Conservation (phyloP, 2,329 filamentous ascomycete genomes). For the Curvularia hawaiiensis region DNA sequence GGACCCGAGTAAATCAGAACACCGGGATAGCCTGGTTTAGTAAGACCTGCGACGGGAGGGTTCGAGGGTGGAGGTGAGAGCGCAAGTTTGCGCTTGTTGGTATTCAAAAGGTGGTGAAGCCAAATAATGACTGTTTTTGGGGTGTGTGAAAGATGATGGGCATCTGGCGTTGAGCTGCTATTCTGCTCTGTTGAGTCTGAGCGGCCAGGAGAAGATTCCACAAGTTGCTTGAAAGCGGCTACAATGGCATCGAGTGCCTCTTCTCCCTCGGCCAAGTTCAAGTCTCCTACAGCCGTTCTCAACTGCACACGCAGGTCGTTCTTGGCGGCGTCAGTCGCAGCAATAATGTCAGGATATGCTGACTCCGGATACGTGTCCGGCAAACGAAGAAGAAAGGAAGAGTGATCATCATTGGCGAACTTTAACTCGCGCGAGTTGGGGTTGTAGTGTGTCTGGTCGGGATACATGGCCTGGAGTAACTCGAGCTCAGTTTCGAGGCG, state of each 20-base stretch:
- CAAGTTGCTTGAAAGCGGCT: constrained; percentile 41
- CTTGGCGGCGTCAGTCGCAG: constrained; percentile 43
- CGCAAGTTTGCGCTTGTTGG: constrained; percentile 53
- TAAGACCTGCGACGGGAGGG: constrained; percentile 47
- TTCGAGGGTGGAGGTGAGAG: constrained; percentile 38
- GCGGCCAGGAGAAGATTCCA: constrained; percentile 5
- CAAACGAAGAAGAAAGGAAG: constrained; percentile 46
- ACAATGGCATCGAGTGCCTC: constrained; percentile 52
- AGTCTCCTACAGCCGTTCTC: constrained; percentile 33
- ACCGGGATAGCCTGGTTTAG: constrained; percentile 55
- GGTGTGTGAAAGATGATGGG: background rate
- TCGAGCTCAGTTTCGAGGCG: constrained; percentile 47
- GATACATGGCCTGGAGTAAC: constrained; percentile 54
- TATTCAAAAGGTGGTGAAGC: constrained; percentile 54
- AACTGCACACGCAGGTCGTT: constrained; percentile 45
- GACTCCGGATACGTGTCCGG: constrained; percentile 47
- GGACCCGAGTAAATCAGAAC: constrained; percentile 52
- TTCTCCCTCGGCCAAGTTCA: constrained; percentile 45
- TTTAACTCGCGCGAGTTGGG: constrained; percentile 46
- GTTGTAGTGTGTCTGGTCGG: constrained; percentile 46
- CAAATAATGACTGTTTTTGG: constrained; percentile 52
- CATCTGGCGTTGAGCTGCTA: background rate
- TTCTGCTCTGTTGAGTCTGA: background rate
- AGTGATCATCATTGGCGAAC: constrained; percentile 35
- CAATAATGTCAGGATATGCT: constrained; percentile 47